Conservation (phyloP, 2,329 filamentous ascomycete species). For the Harringtonia lauricola region DNA sequence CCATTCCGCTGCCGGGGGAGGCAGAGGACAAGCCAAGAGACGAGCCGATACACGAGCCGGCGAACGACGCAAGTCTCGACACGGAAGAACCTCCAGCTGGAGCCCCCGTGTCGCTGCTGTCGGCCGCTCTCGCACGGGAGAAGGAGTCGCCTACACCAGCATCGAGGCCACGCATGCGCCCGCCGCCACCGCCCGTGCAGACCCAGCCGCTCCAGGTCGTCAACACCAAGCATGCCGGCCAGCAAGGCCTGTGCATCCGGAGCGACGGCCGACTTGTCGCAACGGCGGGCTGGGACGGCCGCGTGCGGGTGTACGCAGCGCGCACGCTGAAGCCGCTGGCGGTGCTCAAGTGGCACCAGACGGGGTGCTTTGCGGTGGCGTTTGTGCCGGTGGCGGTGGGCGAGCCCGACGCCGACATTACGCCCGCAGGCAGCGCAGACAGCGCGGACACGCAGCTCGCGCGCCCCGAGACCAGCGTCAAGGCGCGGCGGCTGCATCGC, state of each 20-base stretch:
- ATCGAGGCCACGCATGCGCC: not conserved
- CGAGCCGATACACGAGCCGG: not conserved
- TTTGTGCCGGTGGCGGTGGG: conserved; percentile 44
- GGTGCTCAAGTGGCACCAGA: conserved; percentile 87
- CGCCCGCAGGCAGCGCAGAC: not conserved
- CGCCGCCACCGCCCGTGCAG: conserved; percentile 11
- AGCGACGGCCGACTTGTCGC: conserved; percentile 75
- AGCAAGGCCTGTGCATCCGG: conserved; percentile 69
- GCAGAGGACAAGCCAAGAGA: not conserved
- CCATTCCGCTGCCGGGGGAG: conserved; percentile 33
- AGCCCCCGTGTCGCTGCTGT: conserved; percentile 16
- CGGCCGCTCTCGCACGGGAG: conserved; percentile 16
- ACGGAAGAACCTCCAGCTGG: not conserved
- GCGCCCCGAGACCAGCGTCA: conserved; percentile 37
- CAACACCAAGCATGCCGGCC: conserved; percentile 81
- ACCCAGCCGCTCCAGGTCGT: conserved; percentile 45
- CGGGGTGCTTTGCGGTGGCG: conserved; percentile 71
- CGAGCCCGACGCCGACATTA: not conserved
- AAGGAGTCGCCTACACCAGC: not conserved
- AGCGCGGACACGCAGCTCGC: not conserved
- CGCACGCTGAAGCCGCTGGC: conserved; percentile 80
- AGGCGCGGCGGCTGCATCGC: conserved; percentile 49
- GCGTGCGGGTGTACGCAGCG: conserved; percentile 67
- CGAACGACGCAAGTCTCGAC: not conserved
- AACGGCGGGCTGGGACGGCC: conserved; percentile 86